Base-by-base conservation (phyloP, 208 protist species). In the Wallacemonas sp. region DNA sequence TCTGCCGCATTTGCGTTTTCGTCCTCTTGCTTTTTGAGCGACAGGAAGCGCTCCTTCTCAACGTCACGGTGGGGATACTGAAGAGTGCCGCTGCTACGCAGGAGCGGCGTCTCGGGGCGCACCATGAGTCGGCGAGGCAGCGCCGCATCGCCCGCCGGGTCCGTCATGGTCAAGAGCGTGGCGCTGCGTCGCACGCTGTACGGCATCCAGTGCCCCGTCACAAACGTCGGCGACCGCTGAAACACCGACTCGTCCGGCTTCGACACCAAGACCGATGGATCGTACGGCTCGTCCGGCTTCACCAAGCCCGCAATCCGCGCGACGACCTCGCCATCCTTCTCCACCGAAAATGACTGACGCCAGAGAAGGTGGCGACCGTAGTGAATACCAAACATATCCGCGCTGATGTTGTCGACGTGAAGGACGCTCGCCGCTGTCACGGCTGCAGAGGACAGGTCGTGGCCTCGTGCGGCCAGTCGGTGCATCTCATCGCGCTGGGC, bases 371-470 rank as follows among this genome's bases (percentile, higher is more conserved):
- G 54, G 24, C 63, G 73, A 41, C 68, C 76, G 24, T 55, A 61
- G 61, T 62, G 54, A 12, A 83, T 46, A 32, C 61, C 76, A 73
- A 68, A 62, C n/a, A 58, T 19, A 30, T 44, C 72, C 39, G 76
- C 19, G 65, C 72, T 74, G 58, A 83, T 57, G 63, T 93, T 90
- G 58, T 85, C 79, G 2, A 90, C 63, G 44, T 88, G 79, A 19
- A 80, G 14, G 8, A 65, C 70, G 12, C 19, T 14, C 19, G 52
- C 14, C 12, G 52, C 52, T 1, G 52, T 44, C 3, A 3, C 5
- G 8, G 61, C 5, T 8, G 30, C 44, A 3, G 33, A 26, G 26
- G 52, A 1, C n/a, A 58, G 32, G 30, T 58, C 32, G 14, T 38
- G 30, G 4, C 52, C 52, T 21, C 38, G 12, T 17, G 19, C 38